phyloP scores from a whole-genome alignment of 2,329 filamentous ascomycete species.

The Kalaharituber pfeilii region DNA sequence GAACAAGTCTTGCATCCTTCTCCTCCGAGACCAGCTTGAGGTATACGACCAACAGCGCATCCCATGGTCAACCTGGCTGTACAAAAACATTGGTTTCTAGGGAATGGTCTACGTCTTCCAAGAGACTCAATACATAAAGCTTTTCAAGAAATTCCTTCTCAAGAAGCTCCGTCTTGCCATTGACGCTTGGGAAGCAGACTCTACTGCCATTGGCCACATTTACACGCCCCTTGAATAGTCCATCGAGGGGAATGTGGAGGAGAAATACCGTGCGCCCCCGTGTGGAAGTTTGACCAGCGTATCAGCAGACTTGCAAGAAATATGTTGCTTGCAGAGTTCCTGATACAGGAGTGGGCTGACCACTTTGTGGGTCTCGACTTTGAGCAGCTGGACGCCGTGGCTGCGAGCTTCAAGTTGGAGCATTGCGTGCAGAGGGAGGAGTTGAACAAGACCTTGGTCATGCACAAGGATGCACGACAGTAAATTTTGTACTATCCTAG shows the following conservation, averaged over 20 bases:
- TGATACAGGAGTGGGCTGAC: slow-evolving; percentile 38
- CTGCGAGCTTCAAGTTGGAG: slow-evolving; percentile 37
- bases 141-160: slow-evolving; percentile 35
- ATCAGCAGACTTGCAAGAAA: slow-evolving; percentile 32
- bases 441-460: slow-evolving; percentile 30
- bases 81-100: slow-evolving; percentile 41
- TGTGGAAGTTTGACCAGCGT: slow-evolving; percentile 37
- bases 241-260: slow-evolving; percentile 30
- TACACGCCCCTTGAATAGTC: slow-evolving; percentile 30
- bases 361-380: slow-evolving; percentile 36
- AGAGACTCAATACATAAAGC: slow-evolving; percentile 34
- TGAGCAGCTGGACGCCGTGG: slow-evolving; percentile 38
- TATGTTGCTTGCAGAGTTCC: slow-evolving; percentile 35
- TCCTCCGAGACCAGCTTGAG: slow-evolving; percentile 33
- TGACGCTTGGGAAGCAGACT: slow-evolving; percentile 37
- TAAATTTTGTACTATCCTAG: background rate
- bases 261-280: slow-evolving; percentile 28
- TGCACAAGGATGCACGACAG: slow-evolving; percentile 15
- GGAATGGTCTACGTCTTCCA: slow-evolving; percentile 36
- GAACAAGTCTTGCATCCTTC: slow-evolving; percentile 31
- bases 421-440: slow-evolving; percentile 36
- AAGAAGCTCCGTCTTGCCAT: slow-evolving; percentile 39
- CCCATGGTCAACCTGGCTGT: slow-evolving; percentile 43
- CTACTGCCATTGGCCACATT: slow-evolving; percentile 23
- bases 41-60: slow-evolving; percentile 38